Percentiles rank a stretch among this genome's conserved stretches.
Evolutionary conservation across 352 stramenopile species (phyloP).

Genomic region (Globisporangium okanoganense): DNA sequence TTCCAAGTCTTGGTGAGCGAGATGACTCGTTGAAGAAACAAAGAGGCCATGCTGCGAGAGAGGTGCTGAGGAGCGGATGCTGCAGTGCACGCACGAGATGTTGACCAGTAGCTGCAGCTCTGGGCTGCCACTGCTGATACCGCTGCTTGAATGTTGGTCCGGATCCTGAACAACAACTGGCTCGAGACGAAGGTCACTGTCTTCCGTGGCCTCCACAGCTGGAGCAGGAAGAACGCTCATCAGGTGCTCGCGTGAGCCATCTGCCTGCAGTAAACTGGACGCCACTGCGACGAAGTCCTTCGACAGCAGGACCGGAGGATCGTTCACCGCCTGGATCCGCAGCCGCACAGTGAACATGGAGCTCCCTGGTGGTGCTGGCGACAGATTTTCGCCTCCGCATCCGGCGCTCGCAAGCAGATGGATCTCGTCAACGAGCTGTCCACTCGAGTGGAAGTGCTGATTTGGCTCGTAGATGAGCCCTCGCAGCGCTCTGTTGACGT

Average conservation of each 20-base stretch:
- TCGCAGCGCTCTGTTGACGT: constrained; percentile 45
- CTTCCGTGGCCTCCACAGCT: constrained; percentile 30
- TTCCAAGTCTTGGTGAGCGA: not conserved
- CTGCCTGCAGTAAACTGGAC: not conserved
- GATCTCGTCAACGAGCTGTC: constrained; percentile 34
- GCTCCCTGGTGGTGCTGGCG: not conserved
- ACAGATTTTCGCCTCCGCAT: not conserved
- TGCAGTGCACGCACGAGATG: constrained; percentile 37
- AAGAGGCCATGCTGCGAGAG: constrained; percentile 8
- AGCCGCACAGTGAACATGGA: constrained; percentile 20
- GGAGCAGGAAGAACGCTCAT: not conserved
- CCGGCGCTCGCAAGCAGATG: constrained; percentile 4
- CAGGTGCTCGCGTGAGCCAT: constrained; percentile 8
- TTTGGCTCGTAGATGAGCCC: constrained; percentile 53
- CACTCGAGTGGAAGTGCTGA: constrained; percentile 46
- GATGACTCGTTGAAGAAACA: not conserved
- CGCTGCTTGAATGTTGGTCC: constrained; percentile 11
- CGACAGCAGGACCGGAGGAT: constrained; percentile 30
- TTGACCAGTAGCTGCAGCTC: constrained; percentile 26
- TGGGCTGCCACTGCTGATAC: not conserved
- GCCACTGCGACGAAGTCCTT: constrained; percentile 24
- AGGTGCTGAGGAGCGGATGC: constrained; percentile 11
- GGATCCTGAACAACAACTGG: constrained; percentile 22
- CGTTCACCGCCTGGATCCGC: constrained; percentile 27
- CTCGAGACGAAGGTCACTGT: constrained; percentile 25